Evolutionary conservation across 306 rosid species (phyloP), one percentile per base, ranked within the genome.

Genomic region (Aeschynomene evenia): DNA sequence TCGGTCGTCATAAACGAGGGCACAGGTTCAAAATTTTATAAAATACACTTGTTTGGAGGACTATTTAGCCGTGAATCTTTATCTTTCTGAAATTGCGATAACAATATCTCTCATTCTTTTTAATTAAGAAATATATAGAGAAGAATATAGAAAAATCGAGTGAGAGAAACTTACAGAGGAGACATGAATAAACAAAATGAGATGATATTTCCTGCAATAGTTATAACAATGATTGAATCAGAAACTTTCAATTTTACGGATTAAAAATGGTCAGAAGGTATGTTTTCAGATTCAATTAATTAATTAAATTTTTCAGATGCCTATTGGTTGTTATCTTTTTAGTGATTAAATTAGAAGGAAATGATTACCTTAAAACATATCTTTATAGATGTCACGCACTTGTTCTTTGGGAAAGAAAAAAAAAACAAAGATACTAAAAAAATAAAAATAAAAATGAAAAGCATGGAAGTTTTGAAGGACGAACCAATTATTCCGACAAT

Each of bases 141-240:
- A 22, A 0, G 1, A 5, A 36, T 8, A 57, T n/a, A 29, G 1
- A 69, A 31, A 51, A 9, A 15, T 7, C 63, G 2, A 57, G 7
- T 29, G 21, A 21, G 11, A 70, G 50, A 16, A 29, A 45, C 54
- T 86, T 90, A 91, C 97, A 87, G n/a, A 0, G 99, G 99, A 1
- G 99, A 88, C 64, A 81, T 24, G 78, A 87, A 94, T 23, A 94
- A 67, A 12, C 85, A 28, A 56, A 94, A 77, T 19, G 99, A 88
- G 56, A 91, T 80, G 15, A 83, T 23, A 84, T 94, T 94, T 77
- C 99, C 99, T 94, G 87, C 56, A 80, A 66, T 61, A 26, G n/a
- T 39, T 24, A 63, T 18, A 56, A 8, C 7, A 57, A 0, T 36
- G 7, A 6, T 36, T 24, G 9, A 14, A 49, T 77, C 53, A 77